Evolutionary conservation across 192 early-diverging fungal species (phyloP).

Genomic region (Entomortierella parvispora): DNA sequence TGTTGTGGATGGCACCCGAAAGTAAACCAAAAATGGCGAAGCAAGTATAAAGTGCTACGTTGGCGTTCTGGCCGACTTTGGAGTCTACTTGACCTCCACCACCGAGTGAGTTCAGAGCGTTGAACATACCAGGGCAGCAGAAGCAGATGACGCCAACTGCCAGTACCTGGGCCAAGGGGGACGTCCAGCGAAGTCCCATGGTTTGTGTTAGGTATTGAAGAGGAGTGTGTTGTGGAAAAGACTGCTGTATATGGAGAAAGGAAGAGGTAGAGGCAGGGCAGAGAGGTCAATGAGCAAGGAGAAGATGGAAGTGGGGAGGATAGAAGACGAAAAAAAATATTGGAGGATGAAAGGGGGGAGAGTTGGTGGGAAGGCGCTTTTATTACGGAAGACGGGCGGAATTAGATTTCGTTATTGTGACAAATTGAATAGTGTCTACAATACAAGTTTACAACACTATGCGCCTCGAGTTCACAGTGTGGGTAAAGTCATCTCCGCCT

Average conservation of each 20-base stretch:
- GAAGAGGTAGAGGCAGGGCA: neutral
- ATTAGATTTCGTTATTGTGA: neutral
- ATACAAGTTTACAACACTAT: too few relatives aligned
- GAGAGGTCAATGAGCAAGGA: too few relatives aligned
- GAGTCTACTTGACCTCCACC: conserved; percentile 73
- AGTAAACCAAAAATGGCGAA: conserved; percentile 83
- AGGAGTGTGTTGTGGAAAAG: neutral
- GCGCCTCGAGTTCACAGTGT: too few relatives aligned
- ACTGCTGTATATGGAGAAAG: neutral
- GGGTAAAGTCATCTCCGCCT: too few relatives aligned
- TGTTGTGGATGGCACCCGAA: conserved; percentile 82
- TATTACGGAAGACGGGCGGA: neutral
- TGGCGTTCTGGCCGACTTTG: conserved; percentile 74
- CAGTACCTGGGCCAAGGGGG: conserved; percentile 74
- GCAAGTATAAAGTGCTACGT: conserved; percentile 80
- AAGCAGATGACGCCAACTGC: conserved; percentile 80
- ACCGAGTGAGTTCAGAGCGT: conserved; percentile 72
- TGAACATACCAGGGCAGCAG: conserved; percentile 84
- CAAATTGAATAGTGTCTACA: too few relatives aligned
- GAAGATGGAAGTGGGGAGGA: neutral
- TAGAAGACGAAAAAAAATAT: neutral
- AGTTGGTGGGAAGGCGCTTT: neutral
- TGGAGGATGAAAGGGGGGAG: neutral
- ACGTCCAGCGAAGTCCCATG: conserved; percentile 58
- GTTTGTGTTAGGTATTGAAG: neutral